A percentile compares a stretch with the other conserved stretches of the same genome.
These are phyloP conservation scores for Trichosanthes truncata DNA, from an alignment of 306 rosid species.

Conservation along the genomic window DNA sequence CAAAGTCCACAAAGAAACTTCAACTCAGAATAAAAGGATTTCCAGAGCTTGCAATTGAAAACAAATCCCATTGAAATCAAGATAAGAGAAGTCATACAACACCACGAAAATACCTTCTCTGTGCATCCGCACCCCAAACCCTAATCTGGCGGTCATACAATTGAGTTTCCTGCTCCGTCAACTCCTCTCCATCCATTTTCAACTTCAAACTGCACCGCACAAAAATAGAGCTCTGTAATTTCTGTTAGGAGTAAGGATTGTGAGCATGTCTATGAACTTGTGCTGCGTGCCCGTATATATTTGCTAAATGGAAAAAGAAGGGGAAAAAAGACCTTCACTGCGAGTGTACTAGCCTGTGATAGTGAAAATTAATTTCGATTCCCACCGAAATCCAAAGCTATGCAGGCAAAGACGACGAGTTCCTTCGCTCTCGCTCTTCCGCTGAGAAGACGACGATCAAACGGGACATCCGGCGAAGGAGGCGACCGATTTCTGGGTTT, in stretches of 20 bases:
- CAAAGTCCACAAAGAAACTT: slow-evolving; percentile 6
- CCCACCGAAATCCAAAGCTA: background rate
- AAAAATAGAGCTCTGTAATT: background rate
- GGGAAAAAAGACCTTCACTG: background rate
- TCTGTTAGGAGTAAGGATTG: background rate
- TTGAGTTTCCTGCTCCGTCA: slow-evolving; percentile 95
- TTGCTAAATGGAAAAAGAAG: background rate
- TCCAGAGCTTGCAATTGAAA: background rate
- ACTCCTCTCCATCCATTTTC: slow-evolving; percentile 82
- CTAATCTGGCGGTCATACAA: slow-evolving; percentile 95
- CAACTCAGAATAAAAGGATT: background rate
- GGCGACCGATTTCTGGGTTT: background rate
- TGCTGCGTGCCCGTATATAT: background rate
- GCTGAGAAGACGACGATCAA: background rate
- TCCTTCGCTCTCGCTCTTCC: background rate
- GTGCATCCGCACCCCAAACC: slow-evolving; percentile 99
- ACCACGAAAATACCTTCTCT: slow-evolving; percentile 47
- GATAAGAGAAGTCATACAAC: background rate
- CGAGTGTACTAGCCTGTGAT: background rate
- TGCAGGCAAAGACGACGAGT: background rate
- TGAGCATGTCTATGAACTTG: background rate
- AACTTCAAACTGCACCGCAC: slow-evolving; percentile 26
- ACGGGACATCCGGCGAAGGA: background rate
- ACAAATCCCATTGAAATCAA: background rate
- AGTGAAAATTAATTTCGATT: background rate